phyloP scores from a whole-genome alignment of 208 protist species.

The Trypanosoma congolense region DNA sequence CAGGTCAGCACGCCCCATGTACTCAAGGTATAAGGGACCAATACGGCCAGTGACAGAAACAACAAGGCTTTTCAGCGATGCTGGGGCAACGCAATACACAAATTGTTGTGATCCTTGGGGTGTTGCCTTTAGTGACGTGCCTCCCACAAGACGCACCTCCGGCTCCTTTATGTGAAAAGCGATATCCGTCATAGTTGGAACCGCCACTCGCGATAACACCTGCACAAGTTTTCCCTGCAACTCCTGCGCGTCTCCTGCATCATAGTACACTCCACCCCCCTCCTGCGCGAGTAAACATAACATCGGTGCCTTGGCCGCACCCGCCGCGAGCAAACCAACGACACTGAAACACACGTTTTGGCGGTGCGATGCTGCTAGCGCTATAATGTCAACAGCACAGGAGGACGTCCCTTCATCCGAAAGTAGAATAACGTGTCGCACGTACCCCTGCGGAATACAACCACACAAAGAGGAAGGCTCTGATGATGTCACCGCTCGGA shows the following conservation, averaged over 20 bases:
- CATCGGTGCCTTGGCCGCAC: slow-evolving; percentile 24
- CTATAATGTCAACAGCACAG: slow-evolving; percentile 31
- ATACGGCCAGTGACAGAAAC: slow-evolving; percentile 45
- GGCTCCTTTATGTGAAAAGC: slow-evolving; percentile 27
- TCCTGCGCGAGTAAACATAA: slow-evolving; percentile 47
- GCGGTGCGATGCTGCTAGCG: slow-evolving; percentile 14
- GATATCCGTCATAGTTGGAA: slow-evolving; percentile 53
- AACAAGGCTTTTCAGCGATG: slow-evolving; percentile 13
- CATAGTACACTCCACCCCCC: slow-evolving; percentile 34
- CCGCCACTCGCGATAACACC: slow-evolving; percentile 29
- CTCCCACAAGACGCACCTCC: slow-evolving; percentile 13
- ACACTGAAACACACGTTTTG: slow-evolving; percentile 46
- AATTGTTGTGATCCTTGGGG: slow-evolving; percentile 35
- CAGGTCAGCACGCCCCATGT: slow-evolving; percentile 28
- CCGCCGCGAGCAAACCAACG: slow-evolving; percentile 31
- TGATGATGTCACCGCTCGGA: slow-evolving; percentile 27
- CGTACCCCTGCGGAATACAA: slow-evolving; percentile 40
- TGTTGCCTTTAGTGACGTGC: slow-evolving; percentile 22
- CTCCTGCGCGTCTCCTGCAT: slow-evolving; percentile 11
- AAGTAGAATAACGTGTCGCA: slow-evolving; percentile 64
- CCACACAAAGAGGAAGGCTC: slow-evolving; percentile 19
- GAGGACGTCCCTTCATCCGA: slow-evolving; percentile 35
- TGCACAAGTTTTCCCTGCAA: slow-evolving; percentile 27
- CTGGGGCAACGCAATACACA: slow-evolving; percentile 35
- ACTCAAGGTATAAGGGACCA: slow-evolving; percentile 48